Conservation (phyloP, 345 rosid genomes). For the Salix dunnii region DNA sequence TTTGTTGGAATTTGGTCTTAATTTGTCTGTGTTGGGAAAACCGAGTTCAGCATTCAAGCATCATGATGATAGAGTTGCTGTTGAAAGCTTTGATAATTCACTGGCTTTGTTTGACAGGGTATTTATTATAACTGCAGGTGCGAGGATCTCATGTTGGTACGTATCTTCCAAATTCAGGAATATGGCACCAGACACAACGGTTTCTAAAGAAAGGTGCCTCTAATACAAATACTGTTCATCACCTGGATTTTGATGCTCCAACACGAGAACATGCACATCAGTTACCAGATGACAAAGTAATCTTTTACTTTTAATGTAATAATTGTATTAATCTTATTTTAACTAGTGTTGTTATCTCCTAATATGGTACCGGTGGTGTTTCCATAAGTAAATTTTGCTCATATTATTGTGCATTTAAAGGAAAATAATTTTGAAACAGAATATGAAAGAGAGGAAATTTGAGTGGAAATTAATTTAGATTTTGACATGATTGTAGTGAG, state of each 20-base stretch:
- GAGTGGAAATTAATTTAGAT: not conserved
- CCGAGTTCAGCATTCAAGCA: constrained; percentile 2
- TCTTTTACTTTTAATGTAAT: not conserved
- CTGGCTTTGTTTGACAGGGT: constrained; percentile 5
- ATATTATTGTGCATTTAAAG: not conserved
- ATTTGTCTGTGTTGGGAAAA: not conserved
- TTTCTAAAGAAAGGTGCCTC: constrained; percentile 63
- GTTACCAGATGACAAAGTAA: constrained; percentile 82
- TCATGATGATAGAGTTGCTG: not conserved
- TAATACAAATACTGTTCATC: constrained; percentile 57
- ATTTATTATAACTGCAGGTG: constrained; percentile 47
- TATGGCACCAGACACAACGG: constrained; percentile 94
- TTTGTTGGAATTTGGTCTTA: not conserved
- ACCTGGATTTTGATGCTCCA: constrained; percentile 99
- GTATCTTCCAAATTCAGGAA: constrained; percentile 88
- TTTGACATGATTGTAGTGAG: not conserved
- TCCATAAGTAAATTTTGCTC: not conserved
- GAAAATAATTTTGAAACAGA: not conserved
- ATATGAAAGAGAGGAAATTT: not conserved
- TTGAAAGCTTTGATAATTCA: not conserved
- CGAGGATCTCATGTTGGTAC: constrained; percentile 93
- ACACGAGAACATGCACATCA: constrained; percentile 85
- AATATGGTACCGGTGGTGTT: not conserved
- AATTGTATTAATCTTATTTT: not conserved
- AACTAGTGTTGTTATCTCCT: not conserved